Percentiles rank a stretch among this genome's conserved stretches.
phyloP scores from a whole-genome alignment of 2,329 filamentous ascomycete species.

The Helotiales sp. region DNA sequence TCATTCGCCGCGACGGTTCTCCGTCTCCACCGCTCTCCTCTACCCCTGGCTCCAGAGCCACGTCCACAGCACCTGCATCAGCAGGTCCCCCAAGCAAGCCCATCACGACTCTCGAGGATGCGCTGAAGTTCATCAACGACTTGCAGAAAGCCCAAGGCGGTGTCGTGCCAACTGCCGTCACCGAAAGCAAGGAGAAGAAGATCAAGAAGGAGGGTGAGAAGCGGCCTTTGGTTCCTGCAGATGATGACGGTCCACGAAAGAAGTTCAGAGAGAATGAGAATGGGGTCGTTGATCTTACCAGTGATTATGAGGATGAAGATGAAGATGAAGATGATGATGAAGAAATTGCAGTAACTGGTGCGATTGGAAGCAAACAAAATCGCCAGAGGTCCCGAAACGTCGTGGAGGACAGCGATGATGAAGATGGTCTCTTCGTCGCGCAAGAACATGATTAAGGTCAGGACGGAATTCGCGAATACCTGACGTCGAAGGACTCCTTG shows the following conservation, averaged over 20 bases:
- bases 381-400: neutral
- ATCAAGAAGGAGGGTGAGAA: slow-evolving; percentile 7
- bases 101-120: no score
- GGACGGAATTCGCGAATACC: neutral
- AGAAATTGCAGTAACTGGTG: neutral
- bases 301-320: neutral
- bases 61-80: neutral
- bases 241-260: neutral
- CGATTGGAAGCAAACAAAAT: neutral
- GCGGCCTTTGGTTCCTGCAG: neutral
- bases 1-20: slow-evolving; percentile 34
- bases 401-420: neutral
- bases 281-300: slow-evolving; percentile 1
- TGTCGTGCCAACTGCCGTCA: neutral
- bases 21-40: slow-evolving; percentile 9
- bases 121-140: neutral
- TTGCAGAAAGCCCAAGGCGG: neutral
- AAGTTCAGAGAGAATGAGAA: neutral
- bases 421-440: neutral
- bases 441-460: neutral
- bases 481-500: neutral
- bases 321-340: neutral
- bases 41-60: neutral
- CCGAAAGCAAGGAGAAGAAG: neutral
- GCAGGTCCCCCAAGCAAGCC: neutral